A percentile compares a stretch with the other conserved stretches of the same genome.
Conservation (phyloP, 345 rosid species). For the Gossypium raimondii region DNA sequence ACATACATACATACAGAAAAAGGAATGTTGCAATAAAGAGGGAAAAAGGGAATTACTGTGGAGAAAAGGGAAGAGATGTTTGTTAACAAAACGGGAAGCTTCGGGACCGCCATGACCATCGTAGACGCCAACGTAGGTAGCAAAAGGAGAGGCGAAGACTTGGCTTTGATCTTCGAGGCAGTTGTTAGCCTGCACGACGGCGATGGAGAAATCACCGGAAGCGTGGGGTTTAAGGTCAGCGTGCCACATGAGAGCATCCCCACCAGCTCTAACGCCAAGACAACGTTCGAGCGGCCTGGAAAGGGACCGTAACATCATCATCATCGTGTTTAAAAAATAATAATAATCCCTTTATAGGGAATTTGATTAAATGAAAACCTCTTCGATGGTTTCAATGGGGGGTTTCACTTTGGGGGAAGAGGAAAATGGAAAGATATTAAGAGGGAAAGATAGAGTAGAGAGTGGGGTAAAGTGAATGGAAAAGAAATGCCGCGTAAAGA, state of each 20-base stretch:
- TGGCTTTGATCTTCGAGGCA: constrained; percentile 87
- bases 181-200: constrained; percentile 89
- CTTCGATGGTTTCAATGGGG: not conserved
- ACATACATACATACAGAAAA: not conserved
- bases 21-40: not conserved
- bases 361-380: not conserved
- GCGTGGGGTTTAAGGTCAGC: constrained; percentile 75
- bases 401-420: not conserved
- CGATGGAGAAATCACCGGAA: constrained; percentile 87
- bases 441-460: not conserved
- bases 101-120: constrained; percentile 99
- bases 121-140: constrained; percentile 81
- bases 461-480: constrained; percentile 7
- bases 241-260: constrained; percentile 81
- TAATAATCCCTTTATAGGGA: not conserved
- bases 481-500: constrained; percentile 50
- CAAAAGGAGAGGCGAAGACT: constrained; percentile 68
- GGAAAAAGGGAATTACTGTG: constrained; percentile 45
- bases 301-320: constrained; percentile 57
- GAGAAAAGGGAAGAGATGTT: constrained; percentile 69
- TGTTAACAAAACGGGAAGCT: constrained; percentile 86
- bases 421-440: not conserved
- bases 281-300: constrained; percentile 72
- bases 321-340: not conserved
- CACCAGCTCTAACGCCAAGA: constrained; percentile 51